phyloP scores from a whole-genome alignment of 371 early-diverging fungal species.

The Cokeromyces recurvatus region DNA sequence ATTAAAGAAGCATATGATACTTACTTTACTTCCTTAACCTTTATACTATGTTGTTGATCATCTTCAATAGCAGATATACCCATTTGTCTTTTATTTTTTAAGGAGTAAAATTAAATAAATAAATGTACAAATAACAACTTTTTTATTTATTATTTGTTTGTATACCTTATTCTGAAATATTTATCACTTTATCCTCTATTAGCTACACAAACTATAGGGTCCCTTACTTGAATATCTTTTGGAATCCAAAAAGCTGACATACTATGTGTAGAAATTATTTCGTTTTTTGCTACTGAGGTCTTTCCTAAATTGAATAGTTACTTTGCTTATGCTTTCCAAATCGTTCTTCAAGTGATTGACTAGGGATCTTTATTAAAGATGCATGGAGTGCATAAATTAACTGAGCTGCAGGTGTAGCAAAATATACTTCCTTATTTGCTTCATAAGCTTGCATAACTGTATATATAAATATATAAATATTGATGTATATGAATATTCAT shows the following conservation, averaged over 20 bases:
- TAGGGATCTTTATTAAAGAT: conserved; percentile 75
- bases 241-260: conserved; percentile 94
- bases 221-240: conserved; percentile 67
- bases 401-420: conserved; percentile 96
- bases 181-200: conserved; percentile 73
- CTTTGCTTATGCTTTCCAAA: conserved; percentile 67
- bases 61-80: conserved; percentile 81
- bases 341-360: conserved; percentile 60
- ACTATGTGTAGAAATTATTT: conserved; percentile 77
- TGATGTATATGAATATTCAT: no score
- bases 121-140: no score
- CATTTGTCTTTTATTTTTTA: no score
- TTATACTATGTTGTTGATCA: conserved; percentile 66
- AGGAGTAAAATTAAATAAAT: no score
- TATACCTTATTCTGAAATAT: conserved; percentile 94
- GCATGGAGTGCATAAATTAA: conserved; percentile 83
- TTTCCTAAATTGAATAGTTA: conserved; percentile 70
- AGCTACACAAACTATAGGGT: conserved; percentile 70
- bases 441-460: conserved; percentile 94
- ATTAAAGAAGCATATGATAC: no score
- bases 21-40: conserved; percentile 66
- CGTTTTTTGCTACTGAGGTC: conserved; percentile 53
- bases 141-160: no score
- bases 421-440: conserved; percentile 85
- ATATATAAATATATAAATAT: conserved; percentile 1